Conservation (phyloP, 148 eudicot genomes). For the Rhododendron griersonianum region DNA sequence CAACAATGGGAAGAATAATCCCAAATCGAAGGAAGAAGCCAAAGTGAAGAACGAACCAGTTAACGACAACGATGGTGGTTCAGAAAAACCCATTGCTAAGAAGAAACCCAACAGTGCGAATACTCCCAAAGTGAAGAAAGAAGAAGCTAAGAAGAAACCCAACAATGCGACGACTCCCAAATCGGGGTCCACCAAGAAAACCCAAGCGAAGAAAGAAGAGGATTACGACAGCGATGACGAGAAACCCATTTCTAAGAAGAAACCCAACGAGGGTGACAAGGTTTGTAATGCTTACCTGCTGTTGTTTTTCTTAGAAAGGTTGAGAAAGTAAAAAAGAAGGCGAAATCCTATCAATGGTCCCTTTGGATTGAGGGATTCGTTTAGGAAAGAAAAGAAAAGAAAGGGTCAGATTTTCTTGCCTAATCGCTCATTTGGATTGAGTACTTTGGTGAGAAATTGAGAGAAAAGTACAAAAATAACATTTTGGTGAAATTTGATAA, state of each 20-base stretch:
- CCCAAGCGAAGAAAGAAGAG: constrained; percentile 29
- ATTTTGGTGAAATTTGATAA: neutral
- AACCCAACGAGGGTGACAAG: constrained; percentile 24
- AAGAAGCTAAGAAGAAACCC: constrained; percentile 19
- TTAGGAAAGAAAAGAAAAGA: neutral
- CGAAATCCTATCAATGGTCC: neutral
- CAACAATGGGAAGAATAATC: neutral
- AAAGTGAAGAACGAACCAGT: constrained; percentile 29
- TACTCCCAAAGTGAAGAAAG: neutral
- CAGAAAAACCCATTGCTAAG: constrained; percentile 3
- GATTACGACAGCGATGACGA: constrained; percentile 13
- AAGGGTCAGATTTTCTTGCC: neutral
- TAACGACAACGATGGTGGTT: constrained; percentile 19
- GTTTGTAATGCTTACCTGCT: constrained; percentile 14
- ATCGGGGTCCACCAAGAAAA: constrained; percentile 11
- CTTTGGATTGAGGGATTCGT: neutral
- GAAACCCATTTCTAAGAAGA: constrained; percentile 21
- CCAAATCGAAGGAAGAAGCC: constrained; percentile 19
- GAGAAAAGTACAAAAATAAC: neutral
- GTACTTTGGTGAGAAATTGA: neutral
- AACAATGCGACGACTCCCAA: constrained; percentile 8
- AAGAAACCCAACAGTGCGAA: neutral
- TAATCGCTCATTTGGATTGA: neutral
- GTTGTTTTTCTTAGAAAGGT: neutral
- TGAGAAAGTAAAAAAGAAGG: neutral